Evolutionary conservation across 192 early-diverging fungal genomes (phyloP).

Genomic region (Coemansia sp.): DNA sequence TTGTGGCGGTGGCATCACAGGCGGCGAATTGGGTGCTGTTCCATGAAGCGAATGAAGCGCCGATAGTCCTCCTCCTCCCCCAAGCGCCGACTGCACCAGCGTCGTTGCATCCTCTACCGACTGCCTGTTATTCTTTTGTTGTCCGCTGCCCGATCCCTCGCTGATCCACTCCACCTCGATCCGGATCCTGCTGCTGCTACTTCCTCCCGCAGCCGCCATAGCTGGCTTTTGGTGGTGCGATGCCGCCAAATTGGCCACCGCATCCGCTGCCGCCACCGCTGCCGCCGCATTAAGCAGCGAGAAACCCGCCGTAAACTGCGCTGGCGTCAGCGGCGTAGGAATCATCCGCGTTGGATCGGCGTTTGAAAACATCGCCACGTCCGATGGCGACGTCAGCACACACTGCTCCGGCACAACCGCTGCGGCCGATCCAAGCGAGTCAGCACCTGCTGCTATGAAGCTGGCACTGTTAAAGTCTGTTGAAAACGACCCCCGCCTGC

Average conservation of each 20-base stretch:
- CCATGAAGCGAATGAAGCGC: constrained; percentile 18
- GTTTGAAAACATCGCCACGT: constrained; percentile 44
- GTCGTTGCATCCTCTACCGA: constrained; percentile 24
- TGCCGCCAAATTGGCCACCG: constrained; percentile 16
- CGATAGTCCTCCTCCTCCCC: constrained; percentile 10
- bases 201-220: too few species aligned
- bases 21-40: constrained; percentile 34
- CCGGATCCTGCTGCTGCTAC: constrained; percentile 22
- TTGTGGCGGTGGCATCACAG: background rate
- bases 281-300: constrained; percentile 33
- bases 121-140: constrained; percentile 14
- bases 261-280: constrained; percentile 20
- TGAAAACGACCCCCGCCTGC: constrained; percentile 27
- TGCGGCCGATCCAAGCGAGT: constrained; percentile 10
- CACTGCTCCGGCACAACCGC: too few species aligned
- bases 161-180: constrained; percentile 50
- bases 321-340: too few species aligned
- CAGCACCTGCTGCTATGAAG: background rate
- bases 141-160: constrained; percentile 8
- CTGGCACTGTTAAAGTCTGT: constrained; percentile 16
- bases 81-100: constrained; percentile 8
- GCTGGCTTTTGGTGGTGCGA: constrained; percentile 11
- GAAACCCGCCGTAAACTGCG: constrained; percentile 2
- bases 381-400: constrained; percentile 41
- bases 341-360: too few species aligned